A percentile compares a stretch with the other conserved stretches of the same genome.
Conservation (phyloP, 805 yeast genomes). For the Wickerhamiella hasegawae region DNA sequence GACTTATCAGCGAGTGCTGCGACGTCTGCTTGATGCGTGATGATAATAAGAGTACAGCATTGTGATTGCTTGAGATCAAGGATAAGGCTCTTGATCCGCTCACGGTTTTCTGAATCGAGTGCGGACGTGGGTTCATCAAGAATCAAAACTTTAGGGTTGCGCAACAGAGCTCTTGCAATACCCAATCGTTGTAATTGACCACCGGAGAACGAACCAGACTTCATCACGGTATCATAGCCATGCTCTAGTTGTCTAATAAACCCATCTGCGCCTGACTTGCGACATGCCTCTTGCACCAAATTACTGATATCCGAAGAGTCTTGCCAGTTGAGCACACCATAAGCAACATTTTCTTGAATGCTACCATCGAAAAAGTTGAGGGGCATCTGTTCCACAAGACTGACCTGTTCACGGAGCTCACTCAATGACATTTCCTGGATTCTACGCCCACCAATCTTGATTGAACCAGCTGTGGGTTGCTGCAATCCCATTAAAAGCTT, state of each 20-base stretch:
- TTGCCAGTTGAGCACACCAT: constrained; percentile 4
- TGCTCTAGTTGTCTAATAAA: constrained; percentile 33
- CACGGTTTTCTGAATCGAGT: constrained; percentile 49
- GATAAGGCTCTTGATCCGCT: constrained; percentile 35
- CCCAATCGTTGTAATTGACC: constrained; percentile 84
- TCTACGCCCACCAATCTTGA: constrained; percentile 32
- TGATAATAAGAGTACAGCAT: constrained; percentile 37
- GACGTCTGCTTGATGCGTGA: constrained; percentile 62
- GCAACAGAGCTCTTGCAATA: constrained; percentile 63
- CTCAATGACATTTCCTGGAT: constrained; percentile 30
- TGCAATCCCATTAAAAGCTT: constrained; percentile 41
- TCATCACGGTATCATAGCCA: constrained; percentile 45
- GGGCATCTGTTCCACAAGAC: constrained; percentile 66
- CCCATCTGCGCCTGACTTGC: constrained; percentile 37
- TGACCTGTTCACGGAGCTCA: constrained; percentile 36
- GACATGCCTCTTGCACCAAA: constrained; percentile 19
- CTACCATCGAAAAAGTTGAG: constrained; percentile 52
- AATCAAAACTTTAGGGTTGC: constrained; percentile 46
- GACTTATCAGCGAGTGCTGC: constrained; percentile 41
- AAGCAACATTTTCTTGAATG: constrained; percentile 44
- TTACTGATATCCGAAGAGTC: background rate
- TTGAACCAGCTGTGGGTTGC: constrained; percentile 23
- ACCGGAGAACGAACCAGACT: constrained; percentile 46
- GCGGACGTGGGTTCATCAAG: constrained; percentile 88
- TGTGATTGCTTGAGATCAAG: constrained; percentile 18